phyloP scores from a whole-genome alignment of 2,329 filamentous ascomycete genomes.

The Aspergillus quadricinctus region DNA sequence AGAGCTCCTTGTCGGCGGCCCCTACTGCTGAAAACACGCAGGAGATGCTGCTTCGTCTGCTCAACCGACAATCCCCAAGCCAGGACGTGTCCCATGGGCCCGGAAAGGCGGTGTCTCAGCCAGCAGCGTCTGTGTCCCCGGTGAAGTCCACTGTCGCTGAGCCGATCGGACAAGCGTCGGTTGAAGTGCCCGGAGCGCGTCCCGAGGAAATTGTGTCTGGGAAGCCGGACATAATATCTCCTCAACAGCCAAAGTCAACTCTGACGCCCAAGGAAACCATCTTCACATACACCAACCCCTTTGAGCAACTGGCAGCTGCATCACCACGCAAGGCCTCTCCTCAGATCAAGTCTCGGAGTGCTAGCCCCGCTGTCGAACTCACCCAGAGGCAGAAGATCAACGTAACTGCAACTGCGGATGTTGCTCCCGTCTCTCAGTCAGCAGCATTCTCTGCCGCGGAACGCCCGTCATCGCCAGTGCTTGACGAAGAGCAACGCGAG shows the following conservation, averaged over 20 bases:
- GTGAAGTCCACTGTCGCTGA: slow-evolving; percentile 27
- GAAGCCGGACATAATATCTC: slow-evolving; percentile 37
- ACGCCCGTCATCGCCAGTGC: slow-evolving; percentile 19
- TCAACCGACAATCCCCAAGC: slow-evolving; percentile 64
- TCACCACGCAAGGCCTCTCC: slow-evolving; percentile 58
- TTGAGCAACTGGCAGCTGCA: slow-evolving; percentile 64
- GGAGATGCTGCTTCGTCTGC: slow-evolving; percentile 77
- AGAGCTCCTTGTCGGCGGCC: slow-evolving; percentile 16
- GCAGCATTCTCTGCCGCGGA: slow-evolving; percentile 9
- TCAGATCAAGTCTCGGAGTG: slow-evolving; percentile 40
- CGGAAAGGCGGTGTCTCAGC: slow-evolving; percentile 29
- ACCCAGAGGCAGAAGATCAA: slow-evolving; percentile 20
- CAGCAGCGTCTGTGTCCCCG: slow-evolving; percentile 38
- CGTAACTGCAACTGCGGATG: slow-evolving; percentile 18
- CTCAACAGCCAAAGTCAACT: slow-evolving; percentile 24
- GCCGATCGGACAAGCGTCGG: slow-evolving; percentile 5
- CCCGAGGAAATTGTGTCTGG: slow-evolving; percentile 15
- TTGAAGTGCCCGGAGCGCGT: slow-evolving; percentile 10
- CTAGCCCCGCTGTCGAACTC: slow-evolving; percentile 36
- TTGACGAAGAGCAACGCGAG: slow-evolving; percentile 48
- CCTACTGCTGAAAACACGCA: slow-evolving; percentile 65
- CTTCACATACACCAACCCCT: slow-evolving; percentile 70
- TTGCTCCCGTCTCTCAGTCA: slow-evolving; percentile 8
- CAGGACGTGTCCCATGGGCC: slow-evolving; percentile 22
- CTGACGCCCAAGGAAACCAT: slow-evolving; percentile 43